Base-by-base conservation (phyloP, 2,329 filamentous ascomycete genomes). In the Neocucurbitaria cava region DNA sequence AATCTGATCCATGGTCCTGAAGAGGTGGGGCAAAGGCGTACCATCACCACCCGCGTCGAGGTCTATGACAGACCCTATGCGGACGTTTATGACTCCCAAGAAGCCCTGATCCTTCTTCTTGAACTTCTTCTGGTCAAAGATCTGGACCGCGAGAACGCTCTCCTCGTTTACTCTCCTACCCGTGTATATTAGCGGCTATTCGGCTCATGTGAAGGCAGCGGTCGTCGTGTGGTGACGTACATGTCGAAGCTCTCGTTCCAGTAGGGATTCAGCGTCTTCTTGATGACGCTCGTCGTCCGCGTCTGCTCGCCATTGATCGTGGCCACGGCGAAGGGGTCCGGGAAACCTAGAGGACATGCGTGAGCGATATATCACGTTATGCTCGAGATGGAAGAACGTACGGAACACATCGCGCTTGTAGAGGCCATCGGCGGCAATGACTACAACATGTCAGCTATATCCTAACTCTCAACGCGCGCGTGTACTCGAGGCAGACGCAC, bases 61-160 rank as follows among this genome's bases (percentile, higher is more conserved):
- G 74, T 97, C 94, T 66, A 99, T 92, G 35, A 95, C 90, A 82
- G 96, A 93, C 68, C 95, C 95, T 65, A 99, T 89, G 54, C 93
- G 89, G 68, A 99, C 90, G 76, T 99, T 99, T 72, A 99, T 97
- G 49, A 99, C 95, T 53, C 95, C 95, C 6, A 99, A 83, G 74
- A 99, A 99, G 8, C 95, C 95, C 76, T 99, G 95, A 69, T 99
- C 95, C 92, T 98, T 99, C 87, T 99, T 99, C 84, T 99, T 99
- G 82, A 99, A 99, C 81, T 99, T 99, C 83, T 97, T 97, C 79
- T 99, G 95, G 78, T 99, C 95, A 75, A 99, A 99, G 50, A 99
- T 96, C 75, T 99, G 95, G 42, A 99, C 93, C 7, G 95, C 95
- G 43, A 99, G 84, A 71, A 99, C 97, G 76, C 93, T 96, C 71